Evolutionary conservation across 1,284 basidiomycete species (phyloP).

Genomic region (Cronartium quercuum): DNA sequence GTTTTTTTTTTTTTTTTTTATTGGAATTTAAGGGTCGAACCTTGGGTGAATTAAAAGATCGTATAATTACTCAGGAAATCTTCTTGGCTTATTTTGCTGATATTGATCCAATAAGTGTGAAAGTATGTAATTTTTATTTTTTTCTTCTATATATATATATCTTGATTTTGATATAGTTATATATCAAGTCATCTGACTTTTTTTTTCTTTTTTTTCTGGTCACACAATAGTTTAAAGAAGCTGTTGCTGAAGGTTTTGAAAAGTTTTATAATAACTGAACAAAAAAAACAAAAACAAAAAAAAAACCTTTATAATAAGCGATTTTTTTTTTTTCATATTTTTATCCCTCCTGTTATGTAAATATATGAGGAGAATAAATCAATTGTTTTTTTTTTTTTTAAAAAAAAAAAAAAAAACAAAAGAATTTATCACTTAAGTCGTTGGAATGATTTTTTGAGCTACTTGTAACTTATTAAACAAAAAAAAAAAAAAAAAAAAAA

Average conservation of each 20-base stretch:
- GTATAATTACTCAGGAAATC: conserved; percentile 50
- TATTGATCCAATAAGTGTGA: conserved; percentile 49
- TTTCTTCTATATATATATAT: neutral
- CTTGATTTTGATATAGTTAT: neutral
- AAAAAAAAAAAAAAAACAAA: neutral
- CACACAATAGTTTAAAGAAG: conserved; percentile 9
- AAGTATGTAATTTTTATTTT: conserved; percentile 40
- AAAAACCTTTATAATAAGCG: neutral
- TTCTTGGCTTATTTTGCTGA: conserved; percentile 52
- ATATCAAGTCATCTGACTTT: neutral
- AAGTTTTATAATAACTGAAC: conserved; percentile 6
- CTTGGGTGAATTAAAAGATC: conserved; percentile 49
- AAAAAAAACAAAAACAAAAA: neutral
- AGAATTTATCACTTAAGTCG: too few relatives aligned
- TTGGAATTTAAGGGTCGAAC: conserved; percentile 46
- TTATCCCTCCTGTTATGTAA: neutral
- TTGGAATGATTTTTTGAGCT: too few relatives aligned
- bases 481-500: too few relatives aligned
- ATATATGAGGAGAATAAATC: neutral
- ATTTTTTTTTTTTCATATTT: neutral
- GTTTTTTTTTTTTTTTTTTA: neutral
- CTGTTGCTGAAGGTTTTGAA: conserved; percentile 18
- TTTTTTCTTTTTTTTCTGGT: neutral
- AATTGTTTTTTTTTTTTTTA: neutral
- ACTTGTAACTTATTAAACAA: too few relatives aligned